Percentiles rank a stretch among this genome's conserved stretches.
Evolutionary conservation across 805 yeast genomes (phyloP).

Genomic region (Komagataella pastoris): DNA sequence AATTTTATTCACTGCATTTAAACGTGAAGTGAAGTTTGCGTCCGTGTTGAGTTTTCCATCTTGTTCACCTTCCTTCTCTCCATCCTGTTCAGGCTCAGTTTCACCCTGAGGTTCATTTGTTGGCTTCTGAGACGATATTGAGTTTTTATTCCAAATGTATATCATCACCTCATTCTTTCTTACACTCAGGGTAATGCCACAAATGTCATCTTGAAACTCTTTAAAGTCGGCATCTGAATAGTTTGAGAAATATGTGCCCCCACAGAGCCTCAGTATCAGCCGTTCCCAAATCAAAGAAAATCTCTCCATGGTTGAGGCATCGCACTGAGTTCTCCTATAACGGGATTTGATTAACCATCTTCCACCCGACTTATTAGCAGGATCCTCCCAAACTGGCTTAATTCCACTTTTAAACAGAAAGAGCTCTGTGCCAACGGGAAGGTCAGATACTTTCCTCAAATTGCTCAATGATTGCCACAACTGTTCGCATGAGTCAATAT

Average conservation of each 20-base stretch:
- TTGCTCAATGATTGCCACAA: constrained; percentile 31
- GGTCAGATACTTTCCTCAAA: constrained; percentile 23
- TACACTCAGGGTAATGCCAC: constrained; percentile 47
- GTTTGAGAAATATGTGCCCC: constrained; percentile 28
- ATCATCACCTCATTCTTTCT: constrained; percentile 47
- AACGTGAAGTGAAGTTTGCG: neutral
- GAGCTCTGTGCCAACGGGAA: constrained; percentile 35
- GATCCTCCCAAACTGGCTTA: constrained; percentile 60
- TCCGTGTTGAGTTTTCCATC: constrained; percentile 3
- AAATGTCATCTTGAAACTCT: constrained; percentile 32
- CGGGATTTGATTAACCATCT: constrained; percentile 40
- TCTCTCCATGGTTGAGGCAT: constrained; percentile 7
- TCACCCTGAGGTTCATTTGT: constrained; percentile 7
- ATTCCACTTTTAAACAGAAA: constrained; percentile 46
- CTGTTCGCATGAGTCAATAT: constrained; percentile 36
- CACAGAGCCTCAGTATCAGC: constrained; percentile 33
- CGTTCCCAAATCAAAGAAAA: constrained; percentile 37
- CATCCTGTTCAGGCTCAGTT: constrained; percentile 8
- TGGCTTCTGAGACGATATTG: constrained; percentile 17
- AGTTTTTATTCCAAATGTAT: constrained; percentile 48
- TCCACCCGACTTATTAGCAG: constrained; percentile 45
- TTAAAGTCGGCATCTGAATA: constrained; percentile 12
- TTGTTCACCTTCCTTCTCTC: constrained; percentile 11
- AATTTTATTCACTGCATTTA: constrained; percentile 8
- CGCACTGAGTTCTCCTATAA: constrained; percentile 4